Evolutionary conservation across 768 basidiomycete species (phyloP), one percentile per base, ranked within the genome.

Genomic region (Macrolepiota dolichaula): DNA sequence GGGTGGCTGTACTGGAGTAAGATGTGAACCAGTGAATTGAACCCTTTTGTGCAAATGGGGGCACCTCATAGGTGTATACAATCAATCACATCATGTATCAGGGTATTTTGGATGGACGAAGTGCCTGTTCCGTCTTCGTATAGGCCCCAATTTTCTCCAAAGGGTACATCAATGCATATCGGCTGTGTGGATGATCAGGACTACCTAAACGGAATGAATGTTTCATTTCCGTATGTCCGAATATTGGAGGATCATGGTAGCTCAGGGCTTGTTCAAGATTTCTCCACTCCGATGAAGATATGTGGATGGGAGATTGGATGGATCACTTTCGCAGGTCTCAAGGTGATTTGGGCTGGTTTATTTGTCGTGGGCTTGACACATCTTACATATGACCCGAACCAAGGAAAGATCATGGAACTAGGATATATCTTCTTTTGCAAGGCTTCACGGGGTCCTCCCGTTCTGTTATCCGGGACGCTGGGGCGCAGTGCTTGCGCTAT

Each of bases 371-470:
- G 19, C 22, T 25, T 22, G 25, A 49, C 22, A 49, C 24, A 13
- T 49, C 10, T 13, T 38, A 12, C 36, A 22, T 9, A 37, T 4
- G 35, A 5, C 38, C 22, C 7, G 52, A 29, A 44, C 15, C 42
- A 38, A 22, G 17, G n/a, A n/a, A 3, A 22, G 35, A 37, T 38
- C 22, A 10, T 10, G 15, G 19, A 22, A 12, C 13, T 13, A 32
- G 51, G 10, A 35, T 35, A n/a, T 24, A 13, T 38, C 7, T 3
- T 54, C 5, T 37, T 15, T 54, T 12, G 15, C 29, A 12, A 11
- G 52, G 52, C 19, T 54, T 54, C 36, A 37, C 19, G 52, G 52
- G 52, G 52, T 54, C 52, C 37, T 44, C 52, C 52, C 3, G 36
- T 9, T 11, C 36, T 19, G n/a, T 49, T 9, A 24, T 10, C 2